Evolutionary conservation across 352 stramenopile genomes (phyloP), one percentile per base, ranked within the genome.

Genomic region (Globisporangium parvum): DNA sequence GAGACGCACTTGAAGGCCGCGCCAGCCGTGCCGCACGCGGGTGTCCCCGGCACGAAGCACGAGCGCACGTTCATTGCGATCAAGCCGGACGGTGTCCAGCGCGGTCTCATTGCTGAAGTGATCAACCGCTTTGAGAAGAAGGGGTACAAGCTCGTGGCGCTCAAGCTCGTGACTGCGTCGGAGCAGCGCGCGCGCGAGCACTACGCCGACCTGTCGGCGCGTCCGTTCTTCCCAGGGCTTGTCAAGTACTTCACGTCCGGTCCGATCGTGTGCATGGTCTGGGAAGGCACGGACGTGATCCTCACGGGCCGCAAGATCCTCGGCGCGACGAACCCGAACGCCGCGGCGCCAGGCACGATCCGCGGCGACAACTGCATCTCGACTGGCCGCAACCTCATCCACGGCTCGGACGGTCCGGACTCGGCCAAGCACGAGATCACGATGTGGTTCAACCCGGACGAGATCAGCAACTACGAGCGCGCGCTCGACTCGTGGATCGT

Each of bases 41-140:
- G 91, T 47, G 77, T 97, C 15, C 73, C 93, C 41, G 91, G 93
- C 75, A 98, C 93, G 33, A 88, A 88, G 67, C 80, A 91, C 60
- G 94, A 98, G 73, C 85, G 91, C 63, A 98, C 92, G 50, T 98
- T 98, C 75, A 93, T 98, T 59, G 91, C 91, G 37, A 92, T 97
- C 66, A 98, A 98, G 81, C 92, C 94, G 8, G 92, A 98, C 67
- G 94, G 88, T 53, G 94, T 98, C 49, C 86, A 98, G 76, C 84
- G 94, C 53, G 91, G 87, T 35, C 77, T 98, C 33, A 81, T 98
- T 66, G 91, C 85, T 59, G 90, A 98, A 63, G 96, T 98, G 47
- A 98, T 98, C 71, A 85, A 60, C 55, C 84, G 94, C 61, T 98
- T 98, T 65, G 92, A 98, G 73, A 96, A 97, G 72, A 96, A 97